Evolutionary conservation across 805 yeast species (phyloP).

Genomic region (Zygoascus biomembranicola): DNA sequence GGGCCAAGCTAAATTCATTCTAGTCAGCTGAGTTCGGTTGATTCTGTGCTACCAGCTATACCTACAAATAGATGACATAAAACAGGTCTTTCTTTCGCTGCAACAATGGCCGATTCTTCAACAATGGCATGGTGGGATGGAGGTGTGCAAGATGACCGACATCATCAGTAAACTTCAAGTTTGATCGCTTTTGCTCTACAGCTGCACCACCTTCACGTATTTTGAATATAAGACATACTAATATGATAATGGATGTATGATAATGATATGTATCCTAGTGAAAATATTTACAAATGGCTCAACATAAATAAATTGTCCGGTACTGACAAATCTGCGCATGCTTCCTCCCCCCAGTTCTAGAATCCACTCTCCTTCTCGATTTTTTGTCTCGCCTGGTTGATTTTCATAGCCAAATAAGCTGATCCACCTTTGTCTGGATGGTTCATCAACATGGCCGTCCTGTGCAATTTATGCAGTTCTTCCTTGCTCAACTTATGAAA

Average conservation of each 20-base stretch:
- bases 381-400: constrained; percentile 85
- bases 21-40: no score
- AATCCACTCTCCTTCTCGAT: constrained; percentile 32
- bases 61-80: constrained; percentile 26
- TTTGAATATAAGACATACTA: no score
- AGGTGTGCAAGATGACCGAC: not conserved
- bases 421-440: constrained; percentile 96
- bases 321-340: no score
- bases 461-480: constrained; percentile 70
- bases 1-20: constrained; percentile 35
- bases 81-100: constrained; percentile 9
- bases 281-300: no score
- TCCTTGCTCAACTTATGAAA: constrained; percentile 31
- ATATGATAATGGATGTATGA: no score
- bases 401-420: constrained; percentile 79
- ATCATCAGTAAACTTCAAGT: no score
- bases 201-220: no score
- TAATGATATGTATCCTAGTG: no score
- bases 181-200: no score
- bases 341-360: no score
- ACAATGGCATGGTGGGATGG: not conserved
- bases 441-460: constrained; percentile 76
- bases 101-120: constrained; percentile 1
- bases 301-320: no score
- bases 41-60: not conserved